Conservation (phyloP, 352 stramenopile genomes). For the Phytophthora litchii region DNA sequence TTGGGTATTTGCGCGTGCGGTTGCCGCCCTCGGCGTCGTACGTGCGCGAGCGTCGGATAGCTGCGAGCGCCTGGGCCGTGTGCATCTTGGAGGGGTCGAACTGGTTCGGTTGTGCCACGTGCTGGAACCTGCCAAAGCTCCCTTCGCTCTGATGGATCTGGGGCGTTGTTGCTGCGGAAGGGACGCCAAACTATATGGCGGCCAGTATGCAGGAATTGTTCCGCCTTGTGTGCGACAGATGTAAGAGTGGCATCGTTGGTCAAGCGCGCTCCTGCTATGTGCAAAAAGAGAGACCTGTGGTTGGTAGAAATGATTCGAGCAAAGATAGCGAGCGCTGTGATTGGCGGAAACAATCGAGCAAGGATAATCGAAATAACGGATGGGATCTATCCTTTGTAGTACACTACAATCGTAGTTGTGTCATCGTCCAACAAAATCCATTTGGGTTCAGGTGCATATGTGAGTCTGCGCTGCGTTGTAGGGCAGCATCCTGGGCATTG, state of each 20-base stretch:
- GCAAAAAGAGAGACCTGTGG: not conserved
- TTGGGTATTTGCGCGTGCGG: slow-evolving; percentile 31
- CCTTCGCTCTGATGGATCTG: slow-evolving; percentile 22
- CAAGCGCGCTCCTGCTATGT: slow-evolving; percentile 13
- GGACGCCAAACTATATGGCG: slow-evolving; percentile 19
- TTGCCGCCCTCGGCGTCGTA: slow-evolving; percentile 33
- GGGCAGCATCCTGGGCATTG: not conserved
- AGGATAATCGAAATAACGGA: slow-evolving; percentile 24
- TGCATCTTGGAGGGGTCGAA: slow-evolving; percentile 47
- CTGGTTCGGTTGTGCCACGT: slow-evolving; percentile 30
- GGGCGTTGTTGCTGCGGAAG: slow-evolving; percentile 12
- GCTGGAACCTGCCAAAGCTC: slow-evolving; percentile 7
- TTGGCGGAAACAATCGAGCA: slow-evolving; percentile 24
- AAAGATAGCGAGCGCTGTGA: slow-evolving; percentile 11
- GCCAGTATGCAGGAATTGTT: slow-evolving; percentile 24
- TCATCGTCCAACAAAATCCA: slow-evolving; percentile 29
- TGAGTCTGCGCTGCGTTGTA: not conserved
- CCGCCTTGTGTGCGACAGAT: slow-evolving; percentile 27
- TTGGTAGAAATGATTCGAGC: slow-evolving; percentile 20
- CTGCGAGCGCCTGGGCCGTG: slow-evolving; percentile 65
- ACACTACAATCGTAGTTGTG: not conserved
- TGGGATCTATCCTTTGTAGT: not conserved
- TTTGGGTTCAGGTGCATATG: not conserved
- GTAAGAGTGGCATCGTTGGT: slow-evolving; percentile 22
- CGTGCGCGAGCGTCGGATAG: slow-evolving; percentile 59